Evolutionary conservation across 495 filamentous ascomycete genomes (phyloP).

Genomic region (Parathielavia appendiculata): DNA sequence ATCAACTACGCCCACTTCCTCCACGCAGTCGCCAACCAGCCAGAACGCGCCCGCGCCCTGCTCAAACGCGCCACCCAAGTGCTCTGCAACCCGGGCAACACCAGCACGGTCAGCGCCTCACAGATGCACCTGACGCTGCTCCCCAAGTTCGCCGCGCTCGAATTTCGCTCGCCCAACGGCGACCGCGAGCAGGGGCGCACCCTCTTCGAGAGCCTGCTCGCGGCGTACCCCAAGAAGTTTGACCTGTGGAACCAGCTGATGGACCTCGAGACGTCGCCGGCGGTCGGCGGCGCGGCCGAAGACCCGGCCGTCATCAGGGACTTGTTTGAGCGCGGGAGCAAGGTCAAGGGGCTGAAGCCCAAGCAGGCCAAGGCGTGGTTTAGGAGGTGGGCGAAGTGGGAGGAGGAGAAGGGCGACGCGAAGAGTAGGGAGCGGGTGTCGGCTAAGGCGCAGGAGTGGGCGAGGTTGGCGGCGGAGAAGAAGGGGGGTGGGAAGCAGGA

Average conservation of each 20-base stretch:
- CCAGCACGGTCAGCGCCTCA: constrained; percentile 19
- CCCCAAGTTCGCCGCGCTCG: constrained; percentile 80
- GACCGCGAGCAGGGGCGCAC: constrained; percentile 89
- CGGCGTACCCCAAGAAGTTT: constrained; percentile 77
- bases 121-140: constrained; percentile 71
- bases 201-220: constrained; percentile 82
- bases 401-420: constrained; percentile 65
- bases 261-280: constrained; percentile 66
- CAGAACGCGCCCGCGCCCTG: constrained; percentile 69
- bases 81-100: constrained; percentile 41
- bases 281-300: constrained; percentile 42
- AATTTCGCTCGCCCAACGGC: constrained; percentile 78
- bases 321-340: constrained; percentile 73
- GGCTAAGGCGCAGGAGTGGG: constrained; percentile 66
- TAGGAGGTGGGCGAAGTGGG: constrained; percentile 75
- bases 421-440: constrained; percentile 69
- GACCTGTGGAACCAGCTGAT: constrained; percentile 90
- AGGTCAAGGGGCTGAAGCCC: constrained; percentile 62
- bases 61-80: constrained; percentile 84
- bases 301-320: constrained; percentile 58
- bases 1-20: constrained; percentile 94
- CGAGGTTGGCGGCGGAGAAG: constrained; percentile 22
- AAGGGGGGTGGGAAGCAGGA: constrained; percentile 27
- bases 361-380: constrained; percentile 76
- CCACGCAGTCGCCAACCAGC: constrained; percentile 60